These are phyloP conservation scores for Ophiorrhiza pumila DNA, from an alignment of 257 asterid species.

Conservation along the genomic window DNA sequence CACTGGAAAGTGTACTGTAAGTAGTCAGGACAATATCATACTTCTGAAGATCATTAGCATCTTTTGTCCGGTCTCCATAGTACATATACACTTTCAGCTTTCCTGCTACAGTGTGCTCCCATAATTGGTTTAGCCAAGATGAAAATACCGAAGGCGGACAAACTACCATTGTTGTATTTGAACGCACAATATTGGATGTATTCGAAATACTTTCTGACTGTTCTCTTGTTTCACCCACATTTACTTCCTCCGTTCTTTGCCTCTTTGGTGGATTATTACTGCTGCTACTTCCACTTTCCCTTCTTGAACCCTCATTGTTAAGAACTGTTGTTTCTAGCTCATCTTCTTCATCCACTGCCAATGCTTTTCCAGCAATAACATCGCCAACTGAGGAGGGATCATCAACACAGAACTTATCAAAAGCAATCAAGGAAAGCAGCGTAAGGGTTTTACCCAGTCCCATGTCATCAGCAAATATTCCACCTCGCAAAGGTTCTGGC, in stretches of 20 bases:
- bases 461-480: conserved; percentile 91
- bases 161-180: conserved; percentile 56
- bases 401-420: conserved; percentile 42
- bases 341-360: conserved; percentile 26
- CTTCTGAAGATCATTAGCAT: conserved; percentile 50
- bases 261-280: conserved; percentile 22
- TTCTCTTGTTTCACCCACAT: conserved; percentile 15
- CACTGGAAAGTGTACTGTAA: conserved; percentile 56
- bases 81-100: conserved; percentile 60
- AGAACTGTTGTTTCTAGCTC: conserved; percentile 13
- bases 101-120: conserved; percentile 64
- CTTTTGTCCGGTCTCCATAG: conserved; percentile 68
- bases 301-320: conserved; percentile 24
- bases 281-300: conserved; percentile 37
- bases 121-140: conserved; percentile 66
- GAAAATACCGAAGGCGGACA: conserved; percentile 81
- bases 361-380: conserved; percentile 28
- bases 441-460: conserved; percentile 89
- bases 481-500: conserved; percentile 79
- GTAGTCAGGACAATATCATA: conserved; percentile 74
- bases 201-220: conserved; percentile 18
- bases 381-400: conserved; percentile 19
- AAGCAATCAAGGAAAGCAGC: conserved; percentile 67
- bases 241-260: conserved; percentile 22
- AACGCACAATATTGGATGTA: not conserved